Percentiles rank a stretch among this genome's conserved stretches.
phyloP scores from a whole-genome alignment of 176 grass and related monocot genomes.

The Musa acuminata region DNA sequence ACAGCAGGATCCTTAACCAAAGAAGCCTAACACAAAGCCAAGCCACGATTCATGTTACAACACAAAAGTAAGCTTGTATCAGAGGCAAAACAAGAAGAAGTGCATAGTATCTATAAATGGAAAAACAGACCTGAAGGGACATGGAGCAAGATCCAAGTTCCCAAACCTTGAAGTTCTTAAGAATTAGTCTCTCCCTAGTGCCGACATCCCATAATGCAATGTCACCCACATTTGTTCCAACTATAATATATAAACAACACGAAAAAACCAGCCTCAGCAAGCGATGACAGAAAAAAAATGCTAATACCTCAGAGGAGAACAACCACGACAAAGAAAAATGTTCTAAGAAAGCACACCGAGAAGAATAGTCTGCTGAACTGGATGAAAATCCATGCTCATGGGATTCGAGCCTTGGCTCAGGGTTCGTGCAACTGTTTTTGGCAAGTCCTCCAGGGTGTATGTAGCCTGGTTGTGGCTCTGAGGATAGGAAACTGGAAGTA shows the following conservation, averaged over 20 bases:
- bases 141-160: conserved; percentile 73
- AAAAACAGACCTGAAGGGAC: conserved; percentile 65
- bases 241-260: conserved; percentile 30
- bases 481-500: conserved; percentile 61
- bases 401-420: conserved; percentile 70
- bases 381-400: conserved; percentile 99
- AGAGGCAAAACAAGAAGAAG: neutral
- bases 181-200: conserved; percentile 61
- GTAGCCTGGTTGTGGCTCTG: conserved; percentile 63
- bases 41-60: neutral
- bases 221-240: conserved; percentile 97
- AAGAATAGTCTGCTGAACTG: conserved; percentile 81
- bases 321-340: conserved; percentile 5
- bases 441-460: conserved; percentile 75
- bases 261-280: neutral
- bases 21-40: conserved; percentile 37
- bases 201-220: conserved; percentile 99
- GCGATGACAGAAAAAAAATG: conserved; percentile 3
- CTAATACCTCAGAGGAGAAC: neutral
- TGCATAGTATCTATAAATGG: neutral
- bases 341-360: conserved; percentile 43
- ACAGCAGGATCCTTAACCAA: conserved; percentile 85
- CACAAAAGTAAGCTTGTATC: neutral
- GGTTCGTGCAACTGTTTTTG: conserved; percentile 65
- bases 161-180: conserved; percentile 96